These are phyloP conservation scores for Magnolia officinalis DNA, from an alignment of 164 flowering plant genomes.

Conservation along the genomic window DNA sequence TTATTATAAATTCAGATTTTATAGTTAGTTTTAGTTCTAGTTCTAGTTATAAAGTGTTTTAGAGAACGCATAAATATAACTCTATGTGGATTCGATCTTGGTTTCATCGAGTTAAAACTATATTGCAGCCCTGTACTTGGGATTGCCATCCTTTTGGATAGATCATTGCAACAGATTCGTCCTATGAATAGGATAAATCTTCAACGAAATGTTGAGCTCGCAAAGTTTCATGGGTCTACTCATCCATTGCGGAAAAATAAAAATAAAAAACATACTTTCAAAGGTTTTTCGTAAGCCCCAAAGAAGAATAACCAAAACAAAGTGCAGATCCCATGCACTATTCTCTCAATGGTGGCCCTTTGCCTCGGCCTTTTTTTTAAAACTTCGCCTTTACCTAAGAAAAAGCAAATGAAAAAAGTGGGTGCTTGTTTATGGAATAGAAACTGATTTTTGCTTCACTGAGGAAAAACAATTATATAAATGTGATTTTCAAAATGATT, in stretches of 20 bases:
- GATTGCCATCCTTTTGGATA: too few species aligned
- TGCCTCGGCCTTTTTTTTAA: neutral
- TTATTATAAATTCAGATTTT: too few species aligned
- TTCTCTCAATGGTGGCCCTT: conserved; percentile 3
- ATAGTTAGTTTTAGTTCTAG: too few species aligned
- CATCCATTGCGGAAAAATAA: neutral
- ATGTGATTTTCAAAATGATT: too few species aligned
- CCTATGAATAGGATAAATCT: too few species aligned
- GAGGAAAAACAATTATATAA: too few species aligned
- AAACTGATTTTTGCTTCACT: neutral
- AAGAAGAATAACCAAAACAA: neutral
- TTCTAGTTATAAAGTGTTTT: too few species aligned
- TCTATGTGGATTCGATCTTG: too few species aligned
- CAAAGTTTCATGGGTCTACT: neutral
- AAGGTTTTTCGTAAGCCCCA: neutral
- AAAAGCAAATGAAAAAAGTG: neutral
- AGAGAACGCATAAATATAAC: too few species aligned
- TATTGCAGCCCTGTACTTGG: too few species aligned
- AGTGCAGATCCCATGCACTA: neutral
- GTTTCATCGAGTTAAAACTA: too few species aligned
- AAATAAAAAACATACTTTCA: neutral
- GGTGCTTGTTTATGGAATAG: neutral
- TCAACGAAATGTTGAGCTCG: neutral
- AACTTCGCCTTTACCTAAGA: neutral
- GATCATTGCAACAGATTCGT: too few species aligned